Evolutionary conservation across 129 eudicot genomes (phyloP).

Genomic region (Scalesia atractyloides): DNA sequence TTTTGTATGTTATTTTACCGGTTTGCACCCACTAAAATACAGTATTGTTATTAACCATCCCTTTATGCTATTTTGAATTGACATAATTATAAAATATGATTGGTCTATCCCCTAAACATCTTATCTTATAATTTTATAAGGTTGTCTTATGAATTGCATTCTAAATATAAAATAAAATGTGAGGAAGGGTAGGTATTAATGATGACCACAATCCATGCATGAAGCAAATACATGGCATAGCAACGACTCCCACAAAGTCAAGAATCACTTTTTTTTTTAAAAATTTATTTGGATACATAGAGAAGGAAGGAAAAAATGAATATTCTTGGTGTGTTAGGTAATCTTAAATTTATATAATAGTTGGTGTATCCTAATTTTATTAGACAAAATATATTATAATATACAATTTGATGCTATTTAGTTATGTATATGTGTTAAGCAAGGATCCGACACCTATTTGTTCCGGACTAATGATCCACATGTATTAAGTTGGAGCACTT

Average conservation of each 20-base stretch:
- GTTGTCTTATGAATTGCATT: not conserved
- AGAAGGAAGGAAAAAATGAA: too few relatives aligned
- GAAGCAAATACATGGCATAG: constrained; percentile 5
- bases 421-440: too few relatives aligned
- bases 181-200: not conserved
- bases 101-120: not conserved
- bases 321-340: too few relatives aligned
- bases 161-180: not conserved
- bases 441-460: too few relatives aligned
- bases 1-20: not conserved
- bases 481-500: too few relatives aligned
- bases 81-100: not conserved
- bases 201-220: constrained; percentile 11
- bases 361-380: too few relatives aligned
- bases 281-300: too few relatives aligned
- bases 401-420: not conserved
- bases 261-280: not conserved
- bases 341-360: too few relatives aligned
- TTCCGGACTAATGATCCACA: too few relatives aligned
- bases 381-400: too few relatives aligned
- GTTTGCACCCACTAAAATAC: not conserved
- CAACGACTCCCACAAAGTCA: constrained; percentile 11
- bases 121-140: not conserved
- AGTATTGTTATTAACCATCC: not conserved
- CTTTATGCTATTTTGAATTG: too few relatives aligned